Evolutionary conservation across 768 basidiomycete species (phyloP).

Genomic region (Daedaleopsis sinensis): DNA sequence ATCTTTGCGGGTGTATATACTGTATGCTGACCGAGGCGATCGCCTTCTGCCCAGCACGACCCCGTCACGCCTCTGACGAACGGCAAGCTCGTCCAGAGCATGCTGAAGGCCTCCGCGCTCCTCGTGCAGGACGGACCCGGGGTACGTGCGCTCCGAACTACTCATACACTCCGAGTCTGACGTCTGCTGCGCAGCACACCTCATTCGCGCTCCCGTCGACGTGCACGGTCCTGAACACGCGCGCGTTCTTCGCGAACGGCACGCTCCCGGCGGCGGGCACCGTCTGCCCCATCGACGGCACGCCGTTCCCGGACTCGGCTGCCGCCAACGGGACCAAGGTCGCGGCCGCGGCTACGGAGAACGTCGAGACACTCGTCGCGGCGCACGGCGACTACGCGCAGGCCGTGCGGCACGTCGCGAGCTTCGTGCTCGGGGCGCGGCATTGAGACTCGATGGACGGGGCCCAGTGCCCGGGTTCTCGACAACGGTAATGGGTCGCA

Average conservation of each 20-base stretch:
- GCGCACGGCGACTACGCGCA: no score
- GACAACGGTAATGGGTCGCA: no score
- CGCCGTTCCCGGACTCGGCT: constrained; percentile 1
- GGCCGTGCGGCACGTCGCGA: no score
- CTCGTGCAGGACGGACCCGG: constrained; percentile 34
- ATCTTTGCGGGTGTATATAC: neutral
- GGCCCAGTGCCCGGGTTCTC: no score
- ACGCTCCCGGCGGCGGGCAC: constrained; percentile 28
- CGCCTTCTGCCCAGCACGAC: constrained; percentile 19
- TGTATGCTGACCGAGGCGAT: neutral
- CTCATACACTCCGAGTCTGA: no score
- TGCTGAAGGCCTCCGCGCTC: constrained; percentile 27
- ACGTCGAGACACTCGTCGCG: no score
- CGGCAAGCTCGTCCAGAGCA: constrained; percentile 25
- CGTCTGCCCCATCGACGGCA: constrained; percentile 24
- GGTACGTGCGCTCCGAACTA: constrained; percentile 16
- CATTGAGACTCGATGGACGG: no score
- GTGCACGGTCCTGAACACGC: constrained; percentile 26
- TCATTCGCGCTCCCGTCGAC: constrained; percentile 24
- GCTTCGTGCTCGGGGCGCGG: no score
- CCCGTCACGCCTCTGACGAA: constrained; percentile 34
- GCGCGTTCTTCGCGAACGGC: constrained; percentile 33
- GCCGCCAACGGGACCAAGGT: neutral
- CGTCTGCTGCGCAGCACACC: constrained; percentile 24
- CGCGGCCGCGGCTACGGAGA: neutral